Evolutionary conservation across 257 asterid species (phyloP).

Genomic region (Penstemon eatonii): DNA sequence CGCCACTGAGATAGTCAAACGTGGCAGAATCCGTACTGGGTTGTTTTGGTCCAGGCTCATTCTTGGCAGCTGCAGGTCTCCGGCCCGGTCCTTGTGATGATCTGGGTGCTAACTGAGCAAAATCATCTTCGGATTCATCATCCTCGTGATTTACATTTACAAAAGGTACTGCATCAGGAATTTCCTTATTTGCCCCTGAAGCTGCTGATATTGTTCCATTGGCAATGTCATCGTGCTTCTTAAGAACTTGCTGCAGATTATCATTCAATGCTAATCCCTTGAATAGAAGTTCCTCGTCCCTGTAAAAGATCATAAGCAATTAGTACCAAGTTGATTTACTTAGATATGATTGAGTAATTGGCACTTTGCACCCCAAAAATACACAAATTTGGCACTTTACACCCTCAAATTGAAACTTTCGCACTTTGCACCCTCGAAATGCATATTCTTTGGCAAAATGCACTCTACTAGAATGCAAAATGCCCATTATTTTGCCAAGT

Average conservation of each 20-base stretch:
- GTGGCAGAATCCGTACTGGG: constrained; percentile 42
- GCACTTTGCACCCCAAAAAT: background rate
- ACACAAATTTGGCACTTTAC: too few relatives aligned
- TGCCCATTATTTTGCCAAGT: too few relatives aligned
- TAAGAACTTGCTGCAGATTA: constrained; percentile 74
- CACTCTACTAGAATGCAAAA: background rate
- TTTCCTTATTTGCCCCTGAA: constrained; percentile 34
- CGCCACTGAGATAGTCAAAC: constrained; percentile 92
- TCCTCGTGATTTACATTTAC: constrained; percentile 88
- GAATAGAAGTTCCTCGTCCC: constrained; percentile 80
- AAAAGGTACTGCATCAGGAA: constrained; percentile 61
- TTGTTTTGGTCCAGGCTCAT: constrained; percentile 48
- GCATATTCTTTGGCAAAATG: background rate
- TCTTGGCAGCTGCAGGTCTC: constrained; percentile 45
- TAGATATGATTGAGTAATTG: background rate
- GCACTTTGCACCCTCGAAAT: too few relatives aligned
- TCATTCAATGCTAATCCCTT: constrained; percentile 85
- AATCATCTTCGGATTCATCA: constrained; percentile 91
- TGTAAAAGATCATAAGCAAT: constrained; percentile 29
- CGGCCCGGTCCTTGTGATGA: constrained; percentile 56
- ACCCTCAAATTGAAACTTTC: too few relatives aligned
- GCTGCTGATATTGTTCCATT: constrained; percentile 44
- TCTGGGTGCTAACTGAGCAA: constrained; percentile 57
- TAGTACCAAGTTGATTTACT: constrained; percentile 14
- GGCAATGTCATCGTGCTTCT: constrained; percentile 69